phyloP scores from a whole-genome alignment of 2,329 filamentous ascomycete species.

The Phialophora chinensis region DNA sequence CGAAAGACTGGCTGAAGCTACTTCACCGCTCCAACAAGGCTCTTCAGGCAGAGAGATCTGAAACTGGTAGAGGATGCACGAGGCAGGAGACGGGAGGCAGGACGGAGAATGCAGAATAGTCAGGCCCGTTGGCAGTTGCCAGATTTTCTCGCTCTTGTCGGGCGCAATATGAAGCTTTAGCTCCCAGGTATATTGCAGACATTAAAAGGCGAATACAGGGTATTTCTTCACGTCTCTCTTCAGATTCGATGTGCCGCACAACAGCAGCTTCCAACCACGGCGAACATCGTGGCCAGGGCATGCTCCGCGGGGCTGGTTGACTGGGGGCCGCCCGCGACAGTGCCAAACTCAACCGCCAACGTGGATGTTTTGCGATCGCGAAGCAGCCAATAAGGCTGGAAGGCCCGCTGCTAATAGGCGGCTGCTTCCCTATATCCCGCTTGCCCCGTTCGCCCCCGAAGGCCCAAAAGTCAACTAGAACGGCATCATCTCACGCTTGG shows the following conservation, averaged over 20 bases:
- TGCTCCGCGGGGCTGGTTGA: constrained; percentile 15
- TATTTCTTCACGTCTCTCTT: not conserved
- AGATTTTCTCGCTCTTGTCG: not conserved
- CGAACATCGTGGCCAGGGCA: constrained; percentile 12
- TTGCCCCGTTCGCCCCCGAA: constrained; percentile 19
- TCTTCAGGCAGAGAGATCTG: constrained; percentile 13
- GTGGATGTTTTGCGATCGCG: constrained; percentile 5
- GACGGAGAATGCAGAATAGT: not conserved
- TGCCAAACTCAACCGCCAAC: constrained; percentile 16
- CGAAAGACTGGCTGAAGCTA: constrained; percentile 15
- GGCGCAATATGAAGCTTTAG: constrained; percentile 9
- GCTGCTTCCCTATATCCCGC: constrained; percentile 20
- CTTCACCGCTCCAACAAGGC: constrained; percentile 33
- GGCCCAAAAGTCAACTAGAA: constrained; percentile 11
- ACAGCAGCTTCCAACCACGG: not conserved
- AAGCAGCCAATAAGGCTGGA: constrained; percentile 19
- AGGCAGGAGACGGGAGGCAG: constrained; percentile 20
- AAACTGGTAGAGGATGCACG: constrained; percentile 12
- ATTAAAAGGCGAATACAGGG: not conserved
- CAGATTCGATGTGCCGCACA: not conserved
- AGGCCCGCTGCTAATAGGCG: not conserved
- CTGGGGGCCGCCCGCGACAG: constrained; percentile 14
- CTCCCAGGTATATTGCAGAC: constrained; percentile 3
- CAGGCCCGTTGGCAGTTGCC: not conserved
- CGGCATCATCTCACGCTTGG: constrained; percentile 8